phyloP scores from a whole-genome alignment of 2,329 filamentous ascomycete species.

The Colletotrichum sansevieriae region DNA sequence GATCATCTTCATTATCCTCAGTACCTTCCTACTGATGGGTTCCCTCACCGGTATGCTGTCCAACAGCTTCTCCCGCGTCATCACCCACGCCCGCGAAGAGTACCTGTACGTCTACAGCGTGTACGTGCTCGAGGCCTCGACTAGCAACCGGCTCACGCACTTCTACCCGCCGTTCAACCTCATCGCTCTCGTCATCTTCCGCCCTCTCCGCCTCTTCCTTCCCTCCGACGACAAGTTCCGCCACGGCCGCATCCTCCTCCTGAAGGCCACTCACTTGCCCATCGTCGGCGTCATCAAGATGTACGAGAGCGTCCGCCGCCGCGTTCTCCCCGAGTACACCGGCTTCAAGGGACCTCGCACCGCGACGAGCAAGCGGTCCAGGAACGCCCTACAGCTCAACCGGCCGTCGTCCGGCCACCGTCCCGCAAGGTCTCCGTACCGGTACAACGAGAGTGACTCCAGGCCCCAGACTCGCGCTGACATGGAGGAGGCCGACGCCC shows the following conservation, averaged over 20 bases:
- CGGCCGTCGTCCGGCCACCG: conserved; percentile 46
- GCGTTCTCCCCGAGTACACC: conserved; percentile 56
- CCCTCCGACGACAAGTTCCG: conserved; percentile 74
- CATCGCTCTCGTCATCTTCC: conserved; percentile 77
- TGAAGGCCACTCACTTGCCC: conserved; percentile 74
- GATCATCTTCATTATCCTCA: conserved; percentile 82
- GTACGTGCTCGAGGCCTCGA: conserved; percentile 75
- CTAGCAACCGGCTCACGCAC: conserved; percentile 76
- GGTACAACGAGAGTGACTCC: conserved; percentile 36
- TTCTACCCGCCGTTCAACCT: conserved; percentile 82
- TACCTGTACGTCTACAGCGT: conserved; percentile 82
- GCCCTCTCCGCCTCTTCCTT: conserved; percentile 78
- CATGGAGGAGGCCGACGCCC: conserved; percentile 53
- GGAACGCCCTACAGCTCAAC: conserved; percentile 41
- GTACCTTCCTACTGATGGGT: conserved; percentile 83
- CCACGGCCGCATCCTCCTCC: conserved; percentile 69
- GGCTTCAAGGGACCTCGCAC: conserved; percentile 62
- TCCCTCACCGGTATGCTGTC: conserved; percentile 83
- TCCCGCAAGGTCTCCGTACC: conserved; percentile 43
- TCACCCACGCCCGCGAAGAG: conserved; percentile 76
- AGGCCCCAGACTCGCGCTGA: conserved; percentile 41
- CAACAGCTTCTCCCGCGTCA: conserved; percentile 78
- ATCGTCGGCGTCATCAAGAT: conserved; percentile 76
- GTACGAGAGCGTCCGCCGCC: conserved; percentile 70
- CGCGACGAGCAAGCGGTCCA: conserved; percentile 44